Percentiles rank a stretch among this genome's conserved stretches.
Evolutionary conservation across 352 stramenopile genomes (phyloP).

Genomic region (Pelagophyceae sp.): DNA sequence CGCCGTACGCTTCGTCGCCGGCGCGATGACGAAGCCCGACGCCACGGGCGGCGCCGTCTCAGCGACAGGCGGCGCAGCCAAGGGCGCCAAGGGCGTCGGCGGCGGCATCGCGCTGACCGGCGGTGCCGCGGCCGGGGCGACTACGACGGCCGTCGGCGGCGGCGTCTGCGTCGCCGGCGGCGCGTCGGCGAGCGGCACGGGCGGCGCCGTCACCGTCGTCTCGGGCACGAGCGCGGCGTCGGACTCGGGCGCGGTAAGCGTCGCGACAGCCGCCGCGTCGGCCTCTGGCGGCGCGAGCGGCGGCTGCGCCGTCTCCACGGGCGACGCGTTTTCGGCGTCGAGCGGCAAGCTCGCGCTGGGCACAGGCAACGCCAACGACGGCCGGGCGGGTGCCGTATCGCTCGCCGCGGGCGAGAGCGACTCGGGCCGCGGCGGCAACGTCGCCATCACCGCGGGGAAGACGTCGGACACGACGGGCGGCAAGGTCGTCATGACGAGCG

Average conservation of each 20-base stretch:
- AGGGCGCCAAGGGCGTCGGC: slow-evolving; percentile 19
- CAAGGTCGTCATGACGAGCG: neutral
- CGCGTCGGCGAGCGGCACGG: neutral
- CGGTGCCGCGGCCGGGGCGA: slow-evolving; percentile 12
- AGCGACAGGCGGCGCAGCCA: slow-evolving; percentile 41
- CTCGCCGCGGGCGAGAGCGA: neutral
- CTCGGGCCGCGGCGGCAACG: too few species aligned
- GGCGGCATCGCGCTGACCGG: slow-evolving; percentile 38
- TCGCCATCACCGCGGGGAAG: neutral
- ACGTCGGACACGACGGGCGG: neutral
- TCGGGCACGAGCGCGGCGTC: slow-evolving; percentile 9
- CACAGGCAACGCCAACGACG: slow-evolving; percentile 43
- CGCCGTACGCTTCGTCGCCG: slow-evolving; percentile 30
- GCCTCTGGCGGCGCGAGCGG: slow-evolving; percentile 54
- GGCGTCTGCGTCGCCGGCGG: slow-evolving; percentile 25
- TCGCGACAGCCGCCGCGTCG: slow-evolving; percentile 20
- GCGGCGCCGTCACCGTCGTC: slow-evolving; percentile 17
- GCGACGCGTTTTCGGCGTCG: slow-evolving; percentile 42
- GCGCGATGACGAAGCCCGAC: slow-evolving; percentile 29
- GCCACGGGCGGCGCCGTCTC: slow-evolving; percentile 41
- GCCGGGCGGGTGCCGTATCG: slow-evolving; percentile 40
- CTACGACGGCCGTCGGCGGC: neutral
- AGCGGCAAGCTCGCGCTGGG: slow-evolving; percentile 34
- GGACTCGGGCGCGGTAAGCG: slow-evolving; percentile 10
- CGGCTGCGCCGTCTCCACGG: slow-evolving; percentile 55